A percentile compares a stretch with the other conserved stretches of the same genome.
phyloP scores from a whole-genome alignment of 257 asterid genomes.

The Paulownia fortunei region DNA sequence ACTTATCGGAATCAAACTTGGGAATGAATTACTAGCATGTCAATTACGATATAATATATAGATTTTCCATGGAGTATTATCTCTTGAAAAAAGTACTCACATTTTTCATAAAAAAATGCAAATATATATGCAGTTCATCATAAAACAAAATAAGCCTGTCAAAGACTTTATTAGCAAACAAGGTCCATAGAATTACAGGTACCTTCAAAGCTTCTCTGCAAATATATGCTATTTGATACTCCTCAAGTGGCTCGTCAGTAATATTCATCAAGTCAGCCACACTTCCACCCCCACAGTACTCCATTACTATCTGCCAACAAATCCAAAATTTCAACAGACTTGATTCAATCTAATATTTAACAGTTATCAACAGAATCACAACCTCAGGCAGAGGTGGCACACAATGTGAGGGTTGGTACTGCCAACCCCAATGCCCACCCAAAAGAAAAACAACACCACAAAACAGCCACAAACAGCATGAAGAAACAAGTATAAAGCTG shows the following conservation, averaged over 20 bases:
- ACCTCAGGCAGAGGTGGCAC: conserved; percentile 9
- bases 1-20: conserved; percentile 1
- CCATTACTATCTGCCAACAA: conserved; percentile 96
- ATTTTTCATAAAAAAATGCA: background rate
- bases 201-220: conserved; percentile 98
- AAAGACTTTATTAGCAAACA: conserved; percentile 20
- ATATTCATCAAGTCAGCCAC: conserved; percentile 97
- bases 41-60: background rate
- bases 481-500: conserved; percentile 1
- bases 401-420: background rate
- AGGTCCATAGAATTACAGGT: conserved; percentile 32
- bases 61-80: background rate
- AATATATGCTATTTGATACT: conserved; percentile 87
- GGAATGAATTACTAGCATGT: background rate
- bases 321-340: conserved; percentile 29
- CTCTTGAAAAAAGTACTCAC: conserved; percentile 8
- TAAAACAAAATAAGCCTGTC: conserved; percentile 12
- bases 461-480: conserved; percentile 16
- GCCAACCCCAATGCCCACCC: conserved; percentile 12
- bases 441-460: background rate
- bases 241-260: conserved; percentile 90
- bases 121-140: background rate
- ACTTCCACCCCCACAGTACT: conserved; percentile 99
- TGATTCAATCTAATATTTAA: conserved; percentile 15
- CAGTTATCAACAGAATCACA: conserved; percentile 21